Conservation (phyloP, 2,329 filamentous ascomycete species). For the Hypocrella siamensis region DNA sequence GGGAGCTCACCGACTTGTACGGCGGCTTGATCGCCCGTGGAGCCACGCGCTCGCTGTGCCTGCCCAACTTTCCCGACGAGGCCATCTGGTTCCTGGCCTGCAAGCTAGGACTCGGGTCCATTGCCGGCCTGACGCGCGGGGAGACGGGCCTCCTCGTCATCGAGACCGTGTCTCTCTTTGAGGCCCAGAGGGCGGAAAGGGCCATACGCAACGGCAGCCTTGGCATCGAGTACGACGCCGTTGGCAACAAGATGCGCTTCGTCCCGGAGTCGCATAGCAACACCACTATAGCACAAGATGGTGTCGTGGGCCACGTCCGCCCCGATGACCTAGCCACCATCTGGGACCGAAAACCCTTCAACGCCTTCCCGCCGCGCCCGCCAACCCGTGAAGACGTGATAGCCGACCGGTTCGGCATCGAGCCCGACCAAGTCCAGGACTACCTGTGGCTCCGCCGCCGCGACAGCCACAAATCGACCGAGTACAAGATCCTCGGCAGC, state of each 20-base stretch:
- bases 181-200: slow-evolving; percentile 1
- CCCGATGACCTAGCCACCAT: neutral
- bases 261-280: neutral
- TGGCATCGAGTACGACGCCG: neutral
- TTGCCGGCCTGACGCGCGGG: no score
- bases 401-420: slow-evolving; percentile 4
- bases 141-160: neutral
- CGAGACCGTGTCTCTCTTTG: slow-evolving; percentile 1
- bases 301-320: neutral
- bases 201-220: neutral
- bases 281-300: neutral
- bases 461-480: slow-evolving; percentile 1
- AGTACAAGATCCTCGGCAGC: slow-evolving; percentile 7
- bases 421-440: slow-evolving; percentile 3
- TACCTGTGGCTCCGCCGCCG: slow-evolving; percentile 3
- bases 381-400: neutral
- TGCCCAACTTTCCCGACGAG: slow-evolving; percentile 7
- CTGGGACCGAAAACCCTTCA: slow-evolving; percentile 1
- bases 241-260: neutral
- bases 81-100: slow-evolving; percentile 9
- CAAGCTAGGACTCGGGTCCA: slow-evolving; percentile 2
- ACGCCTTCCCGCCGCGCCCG: neutral
- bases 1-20: neutral
- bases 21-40: neutral
- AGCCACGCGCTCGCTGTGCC: slow-evolving; percentile 5